Conservation (phyloP, 345 rosid genomes). For the Arabidopsis thaliana region DNA sequence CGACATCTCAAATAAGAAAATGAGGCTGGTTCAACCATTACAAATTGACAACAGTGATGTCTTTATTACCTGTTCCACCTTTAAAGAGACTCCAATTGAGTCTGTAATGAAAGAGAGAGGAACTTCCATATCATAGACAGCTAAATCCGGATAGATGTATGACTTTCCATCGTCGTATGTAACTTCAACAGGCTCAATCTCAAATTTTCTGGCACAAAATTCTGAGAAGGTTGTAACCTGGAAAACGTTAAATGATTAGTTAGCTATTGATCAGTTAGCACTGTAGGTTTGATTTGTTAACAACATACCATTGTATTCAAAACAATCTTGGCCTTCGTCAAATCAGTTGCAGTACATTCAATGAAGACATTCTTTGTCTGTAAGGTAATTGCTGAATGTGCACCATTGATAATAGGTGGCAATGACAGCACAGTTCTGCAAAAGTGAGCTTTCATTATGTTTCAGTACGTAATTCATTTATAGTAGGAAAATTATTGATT, state of each 20-base stretch:
- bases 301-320: conserved; percentile 82
- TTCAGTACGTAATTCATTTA: background rate
- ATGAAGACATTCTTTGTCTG: conserved; percentile 92
- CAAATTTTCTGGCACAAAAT: conserved; percentile 76
- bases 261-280: conserved; percentile 15
- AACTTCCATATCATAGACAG: conserved; percentile 77
- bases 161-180: conserved; percentile 66
- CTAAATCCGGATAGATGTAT: conserved; percentile 71
- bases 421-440: conserved; percentile 86
- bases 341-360: conserved; percentile 95
- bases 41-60: conserved; percentile 15
- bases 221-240: conserved; percentile 81
- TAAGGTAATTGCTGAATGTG: conserved; percentile 89
- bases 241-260: conserved; percentile 32
- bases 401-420: conserved; percentile 95
- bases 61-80: conserved; percentile 68
- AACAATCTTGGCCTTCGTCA: conserved; percentile 92
- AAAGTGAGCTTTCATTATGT: conserved; percentile 32
- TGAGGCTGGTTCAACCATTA: conserved; percentile 14
- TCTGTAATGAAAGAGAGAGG: conserved; percentile 76
- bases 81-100: conserved; percentile 75
- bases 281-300: conserved; percentile 20
- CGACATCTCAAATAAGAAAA: background rate
- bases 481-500: background rate
- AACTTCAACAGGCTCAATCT: conserved; percentile 95